Evolutionary conservation across 805 yeast species (phyloP).

Genomic region (Suhomyces sp.): DNA sequence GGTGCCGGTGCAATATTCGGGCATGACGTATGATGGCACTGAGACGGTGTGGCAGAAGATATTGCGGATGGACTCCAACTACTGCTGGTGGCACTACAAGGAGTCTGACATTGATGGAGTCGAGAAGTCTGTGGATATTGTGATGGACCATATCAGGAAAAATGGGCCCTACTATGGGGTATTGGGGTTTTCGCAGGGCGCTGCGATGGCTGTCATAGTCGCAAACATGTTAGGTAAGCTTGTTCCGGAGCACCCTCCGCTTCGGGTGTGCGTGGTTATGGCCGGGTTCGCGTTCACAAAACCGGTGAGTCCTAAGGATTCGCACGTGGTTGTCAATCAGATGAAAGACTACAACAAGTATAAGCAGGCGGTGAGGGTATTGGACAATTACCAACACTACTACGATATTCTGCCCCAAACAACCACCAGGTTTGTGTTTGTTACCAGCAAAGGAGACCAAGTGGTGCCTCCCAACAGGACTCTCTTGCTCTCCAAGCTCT

Average conservation of each 20-base stretch:
- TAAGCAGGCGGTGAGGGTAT: background rate
- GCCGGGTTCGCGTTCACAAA: constrained; percentile 37
- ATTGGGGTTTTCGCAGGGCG: constrained; percentile 44
- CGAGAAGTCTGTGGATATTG: constrained; percentile 23
- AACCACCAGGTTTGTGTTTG: constrained; percentile 23
- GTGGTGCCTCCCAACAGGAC: constrained; percentile 34
- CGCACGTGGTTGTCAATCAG: constrained; percentile 13
- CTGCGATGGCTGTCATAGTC: constrained; percentile 33
- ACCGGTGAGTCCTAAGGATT: constrained; percentile 10
- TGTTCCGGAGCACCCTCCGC: constrained; percentile 22
- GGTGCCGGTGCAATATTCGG: background rate
- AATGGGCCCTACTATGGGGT: constrained; percentile 44
- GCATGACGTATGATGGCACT: background rate
- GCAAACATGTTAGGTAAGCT: constrained; percentile 20
- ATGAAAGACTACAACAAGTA: constrained; percentile 24
- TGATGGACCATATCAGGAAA: constrained; percentile 24
- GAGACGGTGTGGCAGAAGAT: constrained; percentile 24
- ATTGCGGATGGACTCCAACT: constrained; percentile 24
- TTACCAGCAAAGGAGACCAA: constrained; percentile 31
- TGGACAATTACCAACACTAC: background rate
- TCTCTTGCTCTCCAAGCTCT: constrained; percentile 20
- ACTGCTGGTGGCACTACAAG: constrained; percentile 37
- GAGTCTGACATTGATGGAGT: constrained; percentile 17
- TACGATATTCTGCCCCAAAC: constrained; percentile 1
- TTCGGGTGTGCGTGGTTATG: constrained; percentile 27